A percentile compares a stretch with the other conserved stretches of the same genome.
phyloP scores from a whole-genome alignment of 805 yeast genomes.

The Kuraishia ogatae region DNA sequence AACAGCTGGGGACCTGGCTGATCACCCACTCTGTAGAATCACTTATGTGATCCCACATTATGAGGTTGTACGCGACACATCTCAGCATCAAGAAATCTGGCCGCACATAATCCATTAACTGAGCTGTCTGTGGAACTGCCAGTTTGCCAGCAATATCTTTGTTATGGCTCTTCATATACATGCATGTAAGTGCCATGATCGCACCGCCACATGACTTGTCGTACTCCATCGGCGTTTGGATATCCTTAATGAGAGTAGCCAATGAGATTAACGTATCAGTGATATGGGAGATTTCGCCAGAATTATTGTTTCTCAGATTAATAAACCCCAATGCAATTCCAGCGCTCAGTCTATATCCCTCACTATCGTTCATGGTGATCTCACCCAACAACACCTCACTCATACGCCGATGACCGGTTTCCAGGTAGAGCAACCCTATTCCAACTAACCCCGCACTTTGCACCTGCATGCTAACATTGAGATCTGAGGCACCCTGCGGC shows the following conservation, averaged over 20 bases:
- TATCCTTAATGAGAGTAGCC: constrained; percentile 53
- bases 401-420: constrained; percentile 78
- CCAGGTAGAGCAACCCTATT: constrained; percentile 74
- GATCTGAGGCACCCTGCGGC: constrained; percentile 85
- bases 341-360: constrained; percentile 78
- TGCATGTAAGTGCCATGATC: constrained; percentile 62
- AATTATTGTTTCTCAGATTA: constrained; percentile 67
- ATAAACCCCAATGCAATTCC: constrained; percentile 84
- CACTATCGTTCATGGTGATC: constrained; percentile 52
- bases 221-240: constrained; percentile 45
- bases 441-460: constrained; percentile 92
- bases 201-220: constrained; percentile 72
- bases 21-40: constrained; percentile 46
- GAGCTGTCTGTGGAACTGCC: constrained; percentile 48
- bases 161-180: constrained; percentile 63
- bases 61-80: constrained; percentile 52
- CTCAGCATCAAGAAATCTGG: constrained; percentile 72
- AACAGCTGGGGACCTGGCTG: constrained; percentile 41
- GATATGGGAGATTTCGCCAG: constrained; percentile 42
- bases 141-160: constrained; percentile 50
- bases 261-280: constrained; percentile 50
- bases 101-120: constrained; percentile 58
- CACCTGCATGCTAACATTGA: constrained; percentile 73
- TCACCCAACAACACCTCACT: constrained; percentile 71
- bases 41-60: constrained; percentile 64